phyloP scores from a whole-genome alignment of 495 filamentous ascomycete species.

The Physcia stellaris region DNA sequence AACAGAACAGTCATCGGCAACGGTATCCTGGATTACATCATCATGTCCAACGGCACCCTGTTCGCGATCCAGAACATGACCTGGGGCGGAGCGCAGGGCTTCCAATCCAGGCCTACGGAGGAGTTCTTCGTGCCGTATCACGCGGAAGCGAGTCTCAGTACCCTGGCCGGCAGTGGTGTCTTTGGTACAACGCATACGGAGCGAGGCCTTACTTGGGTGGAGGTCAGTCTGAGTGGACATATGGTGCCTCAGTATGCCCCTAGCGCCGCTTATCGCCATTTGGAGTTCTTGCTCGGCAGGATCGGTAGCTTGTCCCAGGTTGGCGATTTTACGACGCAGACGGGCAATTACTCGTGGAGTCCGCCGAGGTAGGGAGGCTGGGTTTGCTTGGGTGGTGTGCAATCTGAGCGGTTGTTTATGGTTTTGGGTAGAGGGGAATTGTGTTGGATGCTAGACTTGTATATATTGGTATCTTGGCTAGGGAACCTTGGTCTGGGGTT shows the following conservation, averaged over 20 bases:
- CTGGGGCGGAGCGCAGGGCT: conserved; percentile 60
- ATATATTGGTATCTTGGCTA: no score
- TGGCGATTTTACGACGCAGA: conserved; percentile 23
- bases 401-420: no score
- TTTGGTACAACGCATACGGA: conserved; percentile 51
- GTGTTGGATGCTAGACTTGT: no score
- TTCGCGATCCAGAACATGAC: conserved; percentile 76
- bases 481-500: no score
- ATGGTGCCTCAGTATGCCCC: conserved; percentile 49
- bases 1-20: conserved; percentile 58
- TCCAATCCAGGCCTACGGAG: conserved; percentile 40
- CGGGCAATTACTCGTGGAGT: conserved; percentile 4
- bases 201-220: conserved; percentile 55
- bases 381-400: no score
- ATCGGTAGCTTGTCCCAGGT: conserved; percentile 30
- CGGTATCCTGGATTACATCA: conserved; percentile 48
- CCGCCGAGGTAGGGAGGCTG: no score
- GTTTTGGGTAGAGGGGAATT: no score
- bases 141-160: conserved; percentile 21
- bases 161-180: conserved; percentile 38
- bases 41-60: conserved; percentile 50
- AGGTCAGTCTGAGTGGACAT: conserved; percentile 45
- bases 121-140: conserved; percentile 56
- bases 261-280: conserved; percentile 47
- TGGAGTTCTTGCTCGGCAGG: conserved; percentile 54